Evolutionary conservation across 371 early-diverging fungal species (phyloP).

Genomic region (Lichtheimia ramosa): DNA sequence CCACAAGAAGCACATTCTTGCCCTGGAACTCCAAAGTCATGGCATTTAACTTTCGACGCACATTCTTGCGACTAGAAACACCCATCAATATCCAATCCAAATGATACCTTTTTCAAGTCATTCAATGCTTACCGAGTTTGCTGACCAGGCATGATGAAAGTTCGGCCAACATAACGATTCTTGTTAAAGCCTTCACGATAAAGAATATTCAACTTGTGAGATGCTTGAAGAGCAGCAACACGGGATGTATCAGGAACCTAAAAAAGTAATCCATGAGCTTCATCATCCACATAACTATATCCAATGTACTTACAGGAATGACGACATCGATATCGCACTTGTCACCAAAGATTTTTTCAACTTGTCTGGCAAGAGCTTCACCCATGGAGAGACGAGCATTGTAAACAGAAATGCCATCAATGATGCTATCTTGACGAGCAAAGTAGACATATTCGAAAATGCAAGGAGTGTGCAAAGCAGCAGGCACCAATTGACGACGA

Average conservation of each 20-base stretch:
- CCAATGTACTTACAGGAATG: slow-evolving; percentile 74
- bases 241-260: slow-evolving; percentile 95
- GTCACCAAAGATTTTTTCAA: slow-evolving; percentile 65
- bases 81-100: background rate
- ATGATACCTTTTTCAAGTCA: slow-evolving; percentile 3
- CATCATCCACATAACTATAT: background rate
- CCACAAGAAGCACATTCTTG: slow-evolving; percentile 95
- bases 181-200: slow-evolving; percentile 98
- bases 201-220: slow-evolving; percentile 79
- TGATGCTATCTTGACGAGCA: slow-evolving; percentile 96
- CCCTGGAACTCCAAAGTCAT: slow-evolving; percentile 94
- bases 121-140: slow-evolving; percentile 43
- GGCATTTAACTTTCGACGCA: slow-evolving; percentile 96
- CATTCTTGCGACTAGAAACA: slow-evolving; percentile 75
- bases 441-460: slow-evolving; percentile 99
- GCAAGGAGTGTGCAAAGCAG: slow-evolving; percentile 80
- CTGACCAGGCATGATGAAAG: slow-evolving; percentile 99
- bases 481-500: slow-evolving; percentile 62
- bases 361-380: slow-evolving; percentile 87
- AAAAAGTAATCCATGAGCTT: background rate
- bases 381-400: slow-evolving; percentile 96
- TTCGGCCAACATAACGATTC: slow-evolving; percentile 97
- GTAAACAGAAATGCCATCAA: slow-evolving; percentile 98
- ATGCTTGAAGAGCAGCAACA: slow-evolving; percentile 89
- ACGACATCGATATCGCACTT: slow-evolving; percentile 92